Base-by-base conservation (phyloP, 192 early-diverging fungal species). In the Coemansia sp. region DNA sequence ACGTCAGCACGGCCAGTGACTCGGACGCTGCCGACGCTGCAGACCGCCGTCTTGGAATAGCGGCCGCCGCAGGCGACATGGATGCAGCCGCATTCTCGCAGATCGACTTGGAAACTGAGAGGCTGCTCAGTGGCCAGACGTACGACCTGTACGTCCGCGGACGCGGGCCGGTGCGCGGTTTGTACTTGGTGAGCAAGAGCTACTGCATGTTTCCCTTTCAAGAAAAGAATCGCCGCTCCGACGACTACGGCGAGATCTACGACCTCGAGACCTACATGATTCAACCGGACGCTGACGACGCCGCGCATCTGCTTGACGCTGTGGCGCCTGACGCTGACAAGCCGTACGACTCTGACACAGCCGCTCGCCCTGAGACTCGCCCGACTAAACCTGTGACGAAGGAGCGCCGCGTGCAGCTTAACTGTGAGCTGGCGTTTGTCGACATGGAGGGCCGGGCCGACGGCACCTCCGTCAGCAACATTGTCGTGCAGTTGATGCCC, bases 361-460 rank as follows among this genome's bases (percentile, higher is more conserved):
- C 70, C 21, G 60, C 48, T 21, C 38, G 38, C 38, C 12, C 38
- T 44, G 70, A 73, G 18, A 21, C 21, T 3, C 62, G 53, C 22
- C 97, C 97, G 1, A 93, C 89, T 10, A 97, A 97, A 76, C 92
- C 93, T 65, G 68, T 90, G 7, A 74, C 58, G 21, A 68, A 84
- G 50, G 76, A 89, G 24, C 68, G 85, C 26, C 74, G 70, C 10
- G 52, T 97, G 12, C 54, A 82, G 1, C 57, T 97, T 7, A 83
- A 74, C 12, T 97, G 95, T 67, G 83, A 83, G 56, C 69, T 97
- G 23, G 75, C 84, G 28, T 97, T 90, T 75, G 85, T 98, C 7
- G 95, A 97, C 81, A 81, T 97, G 60, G 95, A 97, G 69, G 97
- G 97, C 44, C 85, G 91, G 25, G 84, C 93, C 0, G 95, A 97